A percentile compares a stretch with the other conserved stretches of the same genome.
Evolutionary conservation across 345 rosid species (phyloP).

Genomic region (Populus davidiana): DNA sequence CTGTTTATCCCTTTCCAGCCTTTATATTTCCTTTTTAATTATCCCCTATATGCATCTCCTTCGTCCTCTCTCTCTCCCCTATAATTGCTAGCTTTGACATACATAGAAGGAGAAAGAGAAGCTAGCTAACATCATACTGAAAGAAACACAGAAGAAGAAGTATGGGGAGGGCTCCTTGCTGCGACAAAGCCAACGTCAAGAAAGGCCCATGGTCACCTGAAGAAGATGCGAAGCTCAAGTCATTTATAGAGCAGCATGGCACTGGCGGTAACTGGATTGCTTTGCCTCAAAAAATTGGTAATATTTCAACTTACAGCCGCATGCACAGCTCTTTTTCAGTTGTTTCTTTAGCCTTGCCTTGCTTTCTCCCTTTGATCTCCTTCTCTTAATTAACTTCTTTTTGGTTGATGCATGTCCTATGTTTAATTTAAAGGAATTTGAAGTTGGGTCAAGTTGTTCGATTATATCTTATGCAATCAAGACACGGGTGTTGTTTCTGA

Average conservation of each 20-base stretch:
- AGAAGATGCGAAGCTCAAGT: constrained; percentile 37
- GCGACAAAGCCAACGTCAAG: constrained; percentile 36
- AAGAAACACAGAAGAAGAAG: constrained; percentile 8
- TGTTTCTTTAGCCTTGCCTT: neutral
- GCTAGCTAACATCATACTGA: constrained; percentile 4
- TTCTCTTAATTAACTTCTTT: neutral
- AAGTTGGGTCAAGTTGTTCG: too few relatives aligned
- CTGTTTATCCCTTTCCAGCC: constrained; percentile 18
- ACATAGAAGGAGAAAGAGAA: constrained; percentile 18
- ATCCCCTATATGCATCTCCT: neutral
- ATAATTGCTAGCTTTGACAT: neutral
- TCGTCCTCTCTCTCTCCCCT: neutral
- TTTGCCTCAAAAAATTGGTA: constrained; percentile 36
- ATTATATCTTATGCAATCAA: neutral
- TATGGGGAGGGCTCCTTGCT: constrained; percentile 41
- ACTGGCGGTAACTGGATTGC: constrained; percentile 42
- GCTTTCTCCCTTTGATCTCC: neutral
- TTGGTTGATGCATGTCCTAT: too few relatives aligned
- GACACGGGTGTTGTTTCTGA: neutral
- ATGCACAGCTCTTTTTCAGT: too few relatives aligned
- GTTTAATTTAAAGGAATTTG: too few relatives aligned
- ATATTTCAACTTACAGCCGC: neutral
- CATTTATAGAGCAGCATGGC: constrained; percentile 30
- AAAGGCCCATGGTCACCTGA: constrained; percentile 41
- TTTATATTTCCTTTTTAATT: constrained; percentile 14